These are phyloP conservation scores for Macrophomina phaseolina DNA, from an alignment of 2,329 filamentous ascomycete genomes.

Conservation along the genomic window DNA sequence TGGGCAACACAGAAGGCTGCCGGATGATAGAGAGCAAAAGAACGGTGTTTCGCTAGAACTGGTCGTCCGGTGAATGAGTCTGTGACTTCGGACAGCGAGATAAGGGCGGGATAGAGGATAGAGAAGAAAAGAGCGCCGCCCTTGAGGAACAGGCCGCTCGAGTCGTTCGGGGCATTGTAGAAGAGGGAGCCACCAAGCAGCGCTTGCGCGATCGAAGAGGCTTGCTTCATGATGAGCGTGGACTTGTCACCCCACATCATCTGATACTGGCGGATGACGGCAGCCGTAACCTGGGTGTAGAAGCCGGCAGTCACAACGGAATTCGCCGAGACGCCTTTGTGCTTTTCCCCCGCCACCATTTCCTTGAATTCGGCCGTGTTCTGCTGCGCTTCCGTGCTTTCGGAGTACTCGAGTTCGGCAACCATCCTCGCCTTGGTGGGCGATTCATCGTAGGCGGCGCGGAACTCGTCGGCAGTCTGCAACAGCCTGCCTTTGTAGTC, in stretches of 20 bases:
- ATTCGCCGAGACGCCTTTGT: background rate
- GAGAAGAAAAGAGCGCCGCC: conserved; percentile 67
- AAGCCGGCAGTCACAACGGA: conserved; percentile 24
- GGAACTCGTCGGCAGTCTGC: conserved; percentile 54
- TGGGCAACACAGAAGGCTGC: conserved; percentile 82
- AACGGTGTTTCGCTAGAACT: conserved; percentile 86
- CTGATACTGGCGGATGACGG: conserved; percentile 25
- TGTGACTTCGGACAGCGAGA: conserved; percentile 56
- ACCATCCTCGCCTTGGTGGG: too few species aligned
- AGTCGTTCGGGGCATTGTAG: conserved; percentile 57
- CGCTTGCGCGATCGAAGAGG: conserved; percentile 60
- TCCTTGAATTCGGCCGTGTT: background rate
- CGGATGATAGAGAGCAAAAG: conserved; percentile 88
- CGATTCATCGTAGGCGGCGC: conserved; percentile 28
- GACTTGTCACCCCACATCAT: conserved; percentile 42
- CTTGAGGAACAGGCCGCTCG: conserved; percentile 59
- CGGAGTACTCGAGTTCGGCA: too few species aligned
- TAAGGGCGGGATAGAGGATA: conserved; percentile 65
- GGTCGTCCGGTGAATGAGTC: conserved; percentile 79
- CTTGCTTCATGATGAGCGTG: conserved; percentile 42
- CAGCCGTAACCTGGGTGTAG: conserved; percentile 33
- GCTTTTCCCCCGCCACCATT: background rate
- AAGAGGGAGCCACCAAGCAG: conserved; percentile 68
- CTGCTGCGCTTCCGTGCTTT: too few species aligned
- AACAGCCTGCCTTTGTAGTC: conserved; percentile 37